These are phyloP conservation scores for Dictyophora rubrovolvata DNA, from an alignment of 768 basidiomycete species.

Conservation along the genomic window DNA sequence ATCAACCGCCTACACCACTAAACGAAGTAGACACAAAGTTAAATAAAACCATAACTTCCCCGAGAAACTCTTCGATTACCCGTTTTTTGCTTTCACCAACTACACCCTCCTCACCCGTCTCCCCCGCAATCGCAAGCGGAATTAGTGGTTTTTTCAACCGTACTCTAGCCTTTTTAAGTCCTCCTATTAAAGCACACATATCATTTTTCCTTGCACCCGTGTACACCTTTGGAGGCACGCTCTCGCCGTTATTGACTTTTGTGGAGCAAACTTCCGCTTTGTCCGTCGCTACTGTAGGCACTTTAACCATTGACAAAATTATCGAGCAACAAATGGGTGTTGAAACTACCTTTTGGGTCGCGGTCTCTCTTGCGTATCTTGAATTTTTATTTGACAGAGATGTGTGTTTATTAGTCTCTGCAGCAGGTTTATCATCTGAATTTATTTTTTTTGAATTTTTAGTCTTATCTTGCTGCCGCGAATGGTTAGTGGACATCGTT, in stretches of 20 bases:
- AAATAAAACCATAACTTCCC: constrained; percentile 10
- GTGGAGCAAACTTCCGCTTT: constrained; percentile 63
- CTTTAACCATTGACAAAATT: constrained; percentile 50
- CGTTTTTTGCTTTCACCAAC: constrained; percentile 11
- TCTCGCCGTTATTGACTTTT: constrained; percentile 48
- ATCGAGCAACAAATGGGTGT: constrained; percentile 55
- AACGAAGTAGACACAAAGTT: constrained; percentile 22
- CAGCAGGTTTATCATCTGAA: background rate
- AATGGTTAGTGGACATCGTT: background rate
- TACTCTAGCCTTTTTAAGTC: background rate
- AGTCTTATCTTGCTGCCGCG: constrained; percentile 8
- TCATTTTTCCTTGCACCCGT: constrained; percentile 9
- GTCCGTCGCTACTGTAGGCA: constrained; percentile 48
- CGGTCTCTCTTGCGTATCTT: constrained; percentile 61
- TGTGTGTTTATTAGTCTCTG: constrained; percentile 30
- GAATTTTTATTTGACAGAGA: constrained; percentile 73
- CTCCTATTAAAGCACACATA: constrained; percentile 5
- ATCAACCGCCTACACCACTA: constrained; percentile 18
- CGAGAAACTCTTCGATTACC: background rate
- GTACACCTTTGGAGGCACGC: background rate
- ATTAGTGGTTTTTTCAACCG: constrained; percentile 10
- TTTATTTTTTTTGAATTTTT: background rate
- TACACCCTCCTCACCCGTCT: constrained; percentile 8
- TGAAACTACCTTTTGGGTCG: constrained; percentile 70
- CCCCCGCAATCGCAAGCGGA: background rate